Percentiles rank a stretch among this genome's conserved stretches.
Conservation (phyloP, 805 yeast species). For the Candida berthetii region DNA sequence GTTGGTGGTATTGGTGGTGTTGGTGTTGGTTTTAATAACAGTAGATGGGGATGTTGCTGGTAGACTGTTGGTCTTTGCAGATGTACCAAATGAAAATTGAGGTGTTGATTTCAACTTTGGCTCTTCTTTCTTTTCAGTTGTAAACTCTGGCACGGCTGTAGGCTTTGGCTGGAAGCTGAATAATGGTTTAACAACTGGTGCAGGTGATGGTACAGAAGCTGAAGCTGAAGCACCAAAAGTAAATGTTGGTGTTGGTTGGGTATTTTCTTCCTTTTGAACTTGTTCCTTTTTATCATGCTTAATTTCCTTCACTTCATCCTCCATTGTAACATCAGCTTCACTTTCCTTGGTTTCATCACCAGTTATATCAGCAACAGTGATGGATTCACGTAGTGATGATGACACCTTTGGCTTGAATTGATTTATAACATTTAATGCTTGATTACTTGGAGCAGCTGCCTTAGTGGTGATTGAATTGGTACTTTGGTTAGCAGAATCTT, state of each 20-base stretch:
- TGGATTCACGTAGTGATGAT: constrained; percentile 28
- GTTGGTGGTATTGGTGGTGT: neutral
- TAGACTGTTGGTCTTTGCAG: neutral
- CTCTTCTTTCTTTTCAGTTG: neutral
- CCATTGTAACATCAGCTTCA: constrained; percentile 1
- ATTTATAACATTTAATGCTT: constrained; percentile 2
- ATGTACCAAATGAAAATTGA: neutral
- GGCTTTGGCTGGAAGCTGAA: neutral
- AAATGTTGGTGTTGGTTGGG: neutral
- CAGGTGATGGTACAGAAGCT: too few relatives aligned
- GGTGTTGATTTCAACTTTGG: neutral
- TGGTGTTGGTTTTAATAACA: neutral
- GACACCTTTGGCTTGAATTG: constrained; percentile 31
- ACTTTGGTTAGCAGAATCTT: neutral
- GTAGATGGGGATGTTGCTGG: neutral
- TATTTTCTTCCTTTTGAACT: neutral
- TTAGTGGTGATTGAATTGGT: neutral
- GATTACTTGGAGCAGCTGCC: constrained; percentile 1
- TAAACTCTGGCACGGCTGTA: too few relatives aligned
- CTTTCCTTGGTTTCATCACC: constrained; percentile 5
- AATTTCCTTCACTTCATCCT: neutral
- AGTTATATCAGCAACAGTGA: constrained; percentile 11
- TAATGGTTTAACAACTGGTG: neutral
- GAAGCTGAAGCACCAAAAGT: neutral
- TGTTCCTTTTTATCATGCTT: neutral